Evolutionary conservation across 1,284 basidiomycete genomes (phyloP).

Genomic region (Pyrrhoderma lamaoense): DNA sequence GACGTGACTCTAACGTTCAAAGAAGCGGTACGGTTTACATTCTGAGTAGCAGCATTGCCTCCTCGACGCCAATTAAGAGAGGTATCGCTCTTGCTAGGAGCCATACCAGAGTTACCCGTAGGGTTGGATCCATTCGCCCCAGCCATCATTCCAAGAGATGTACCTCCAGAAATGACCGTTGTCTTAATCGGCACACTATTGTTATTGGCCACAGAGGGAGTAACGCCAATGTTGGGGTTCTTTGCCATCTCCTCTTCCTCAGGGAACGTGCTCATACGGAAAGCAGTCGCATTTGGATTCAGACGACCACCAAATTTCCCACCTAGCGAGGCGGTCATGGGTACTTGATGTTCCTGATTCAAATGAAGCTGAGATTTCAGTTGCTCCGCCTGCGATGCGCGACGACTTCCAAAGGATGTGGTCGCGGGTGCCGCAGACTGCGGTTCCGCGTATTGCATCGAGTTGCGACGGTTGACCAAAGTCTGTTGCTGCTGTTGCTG

Average conservation of each 20-base stretch:
- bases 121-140: slow-evolving; percentile 8
- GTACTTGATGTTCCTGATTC: slow-evolving; percentile 46
- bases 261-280: slow-evolving; percentile 33
- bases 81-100: slow-evolving; percentile 66
- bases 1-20: slow-evolving; percentile 57
- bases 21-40: slow-evolving; percentile 53
- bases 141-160: slow-evolving; percentile 49
- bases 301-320: slow-evolving; percentile 58
- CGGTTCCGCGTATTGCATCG: slow-evolving; percentile 28
- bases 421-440: slow-evolving; percentile 61
- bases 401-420: slow-evolving; percentile 53
- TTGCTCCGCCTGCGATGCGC: slow-evolving; percentile 58
- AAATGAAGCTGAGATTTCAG: slow-evolving; percentile 44
- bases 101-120: slow-evolving; percentile 23
- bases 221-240: slow-evolving; percentile 23
- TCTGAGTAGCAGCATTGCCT: slow-evolving; percentile 61
- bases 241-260: slow-evolving; percentile 30
- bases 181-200: too few relatives aligned
- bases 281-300: slow-evolving; percentile 42
- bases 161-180: slow-evolving; percentile 65
- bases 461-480: slow-evolving; percentile 13
- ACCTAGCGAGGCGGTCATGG: slow-evolving; percentile 72
- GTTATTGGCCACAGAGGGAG: slow-evolving; percentile 39
- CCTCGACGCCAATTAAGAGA: slow-evolving; percentile 72
- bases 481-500: slow-evolving; percentile 23